Evolutionary conservation across 2,329 filamentous ascomycete species (phyloP).

Genomic region (Colletotrichum euphorbiae): DNA sequence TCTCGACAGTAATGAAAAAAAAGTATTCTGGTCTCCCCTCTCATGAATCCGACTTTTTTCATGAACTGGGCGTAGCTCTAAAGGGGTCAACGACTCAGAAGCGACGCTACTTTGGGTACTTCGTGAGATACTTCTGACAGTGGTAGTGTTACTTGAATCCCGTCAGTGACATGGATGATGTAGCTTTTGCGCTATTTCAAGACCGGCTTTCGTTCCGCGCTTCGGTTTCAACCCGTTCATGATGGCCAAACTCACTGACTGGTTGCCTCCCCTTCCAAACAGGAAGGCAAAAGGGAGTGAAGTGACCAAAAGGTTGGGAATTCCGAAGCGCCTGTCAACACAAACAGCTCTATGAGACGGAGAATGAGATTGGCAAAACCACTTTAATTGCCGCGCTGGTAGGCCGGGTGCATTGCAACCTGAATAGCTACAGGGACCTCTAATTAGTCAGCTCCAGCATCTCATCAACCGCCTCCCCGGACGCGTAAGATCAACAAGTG

Average conservation of each 20-base stretch:
- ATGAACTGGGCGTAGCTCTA: constrained; percentile 16
- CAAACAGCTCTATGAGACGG: background rate
- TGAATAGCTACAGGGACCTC: background rate
- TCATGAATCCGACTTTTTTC: background rate
- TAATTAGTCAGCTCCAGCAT: no score
- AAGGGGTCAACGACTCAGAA: background rate
- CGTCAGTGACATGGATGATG: background rate
- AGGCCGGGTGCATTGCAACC: constrained; percentile 11
- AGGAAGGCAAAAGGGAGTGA: background rate
- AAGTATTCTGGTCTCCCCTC: background rate
- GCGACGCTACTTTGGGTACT: constrained; percentile 19
- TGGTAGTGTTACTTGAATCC: background rate
- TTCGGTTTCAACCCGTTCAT: background rate
- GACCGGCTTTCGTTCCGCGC: constrained; percentile 25
- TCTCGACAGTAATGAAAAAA: background rate
- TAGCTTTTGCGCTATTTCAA: background rate
- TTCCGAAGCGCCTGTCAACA: constrained; percentile 13
- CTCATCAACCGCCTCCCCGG: no score
- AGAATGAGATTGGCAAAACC: background rate
- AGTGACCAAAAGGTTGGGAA: constrained; percentile 7
- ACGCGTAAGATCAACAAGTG: no score
- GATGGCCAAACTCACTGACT: constrained; percentile 5
- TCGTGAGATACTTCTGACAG: constrained; percentile 16
- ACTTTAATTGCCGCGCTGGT: constrained; percentile 12
- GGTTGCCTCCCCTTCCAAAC: background rate